Evolutionary conservation across 257 asterid species (phyloP).

Genomic region (Henckelia pumila): DNA sequence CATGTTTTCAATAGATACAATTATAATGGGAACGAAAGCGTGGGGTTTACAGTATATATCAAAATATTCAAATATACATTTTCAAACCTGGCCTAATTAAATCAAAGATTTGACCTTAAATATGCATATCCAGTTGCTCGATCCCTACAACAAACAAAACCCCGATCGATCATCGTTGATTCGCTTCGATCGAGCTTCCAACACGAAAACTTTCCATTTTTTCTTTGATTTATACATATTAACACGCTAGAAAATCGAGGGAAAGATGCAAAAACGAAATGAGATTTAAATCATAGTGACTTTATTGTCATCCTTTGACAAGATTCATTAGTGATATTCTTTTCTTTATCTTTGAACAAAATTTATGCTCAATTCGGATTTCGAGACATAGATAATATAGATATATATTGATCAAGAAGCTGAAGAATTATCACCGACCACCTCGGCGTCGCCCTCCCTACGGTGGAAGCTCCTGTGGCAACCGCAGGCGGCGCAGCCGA

Average conservation of each 20-base stretch:
- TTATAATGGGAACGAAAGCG: neutral
- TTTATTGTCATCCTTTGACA: neutral
- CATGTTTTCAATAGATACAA: neutral
- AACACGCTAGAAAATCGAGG: neutral
- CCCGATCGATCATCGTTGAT: neutral
- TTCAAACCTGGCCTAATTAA: neutral
- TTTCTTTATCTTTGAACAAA: too few species aligned
- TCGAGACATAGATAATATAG: neutral
- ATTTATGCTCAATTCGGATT: constrained; percentile 11
- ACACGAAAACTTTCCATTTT: too few species aligned
- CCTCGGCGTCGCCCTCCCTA: constrained; percentile 44
- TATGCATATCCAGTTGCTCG: too few species aligned
- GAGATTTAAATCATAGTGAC: neutral
- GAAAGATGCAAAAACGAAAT: neutral
- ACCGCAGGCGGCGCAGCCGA: constrained; percentile 63
- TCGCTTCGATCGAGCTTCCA: neutral
- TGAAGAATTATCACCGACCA: constrained; percentile 36
- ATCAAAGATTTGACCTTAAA: neutral
- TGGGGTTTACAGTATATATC: neutral
- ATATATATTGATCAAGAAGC: constrained; percentile 11
- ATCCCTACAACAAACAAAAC: neutral
- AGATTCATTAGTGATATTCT: neutral
- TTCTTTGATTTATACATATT: neutral
- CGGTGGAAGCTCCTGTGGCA: constrained; percentile 68
- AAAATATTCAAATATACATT: neutral